Evolutionary conservation across 345 rosid species (phyloP).

Genomic region (Populus tremula): DNA sequence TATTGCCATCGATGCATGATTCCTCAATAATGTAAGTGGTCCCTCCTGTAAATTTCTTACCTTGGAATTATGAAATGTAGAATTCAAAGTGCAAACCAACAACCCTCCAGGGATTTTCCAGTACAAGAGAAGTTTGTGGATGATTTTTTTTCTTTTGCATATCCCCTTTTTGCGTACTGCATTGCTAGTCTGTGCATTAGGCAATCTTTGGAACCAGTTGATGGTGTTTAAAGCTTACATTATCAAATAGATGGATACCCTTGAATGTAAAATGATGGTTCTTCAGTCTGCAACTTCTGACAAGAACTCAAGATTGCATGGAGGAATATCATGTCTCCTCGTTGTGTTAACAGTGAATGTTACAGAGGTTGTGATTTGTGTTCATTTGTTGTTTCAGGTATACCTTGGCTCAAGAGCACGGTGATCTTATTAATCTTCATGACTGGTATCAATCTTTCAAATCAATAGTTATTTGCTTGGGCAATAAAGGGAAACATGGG

Average conservation of each 20-base stretch:
- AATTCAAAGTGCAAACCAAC: too few relatives aligned
- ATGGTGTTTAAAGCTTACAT: too few relatives aligned
- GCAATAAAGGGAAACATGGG: constrained; percentile 46
- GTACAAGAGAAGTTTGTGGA: neutral
- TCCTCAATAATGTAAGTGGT: constrained; percentile 79
- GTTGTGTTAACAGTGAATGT: too few relatives aligned
- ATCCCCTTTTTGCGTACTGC: neutral
- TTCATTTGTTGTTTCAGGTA: constrained; percentile 45
- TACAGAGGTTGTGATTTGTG: neutral
- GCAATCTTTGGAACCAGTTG: too few relatives aligned
- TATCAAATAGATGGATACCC: too few relatives aligned
- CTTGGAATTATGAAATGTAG: constrained; percentile 1
- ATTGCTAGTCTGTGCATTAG: too few relatives aligned
- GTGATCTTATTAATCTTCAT: constrained; percentile 79
- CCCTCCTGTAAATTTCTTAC: neutral
- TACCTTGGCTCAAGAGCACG: constrained; percentile 76
- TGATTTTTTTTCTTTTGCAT: neutral
- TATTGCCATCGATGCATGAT: constrained; percentile 73
- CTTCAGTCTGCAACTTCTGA: too few relatives aligned
- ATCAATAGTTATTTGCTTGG: constrained; percentile 36
- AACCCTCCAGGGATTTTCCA: neutral
- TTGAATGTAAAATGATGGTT: too few relatives aligned
- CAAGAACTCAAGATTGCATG: too few relatives aligned
- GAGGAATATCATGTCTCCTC: too few relatives aligned
- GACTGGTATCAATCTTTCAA: constrained; percentile 96